Evolutionary conservation across 2,329 filamentous ascomycete genomes (phyloP).

Genomic region (Alternaria triticina): DNA sequence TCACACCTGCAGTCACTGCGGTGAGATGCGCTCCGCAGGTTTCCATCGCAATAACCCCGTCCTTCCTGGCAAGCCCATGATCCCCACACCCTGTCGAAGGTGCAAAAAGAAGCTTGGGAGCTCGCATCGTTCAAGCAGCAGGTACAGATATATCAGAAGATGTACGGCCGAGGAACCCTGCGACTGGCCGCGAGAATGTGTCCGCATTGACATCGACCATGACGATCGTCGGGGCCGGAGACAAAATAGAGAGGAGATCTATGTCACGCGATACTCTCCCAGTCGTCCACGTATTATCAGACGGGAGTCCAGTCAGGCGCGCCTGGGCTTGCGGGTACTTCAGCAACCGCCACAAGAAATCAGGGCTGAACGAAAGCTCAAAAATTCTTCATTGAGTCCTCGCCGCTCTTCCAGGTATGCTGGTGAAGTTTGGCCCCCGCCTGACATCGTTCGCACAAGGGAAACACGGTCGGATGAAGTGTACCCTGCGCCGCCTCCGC

Average conservation of each 20-base stretch:
- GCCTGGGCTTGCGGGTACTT: conserved; percentile 31
- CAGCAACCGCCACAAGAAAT: conserved; percentile 22
- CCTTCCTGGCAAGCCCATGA: conserved; percentile 37
- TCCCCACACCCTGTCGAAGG: conserved; percentile 34
- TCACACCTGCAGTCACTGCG: conserved; percentile 46
- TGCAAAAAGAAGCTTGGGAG: conserved; percentile 38
- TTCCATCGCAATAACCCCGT: conserved; percentile 46
- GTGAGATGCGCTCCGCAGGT: conserved; percentile 40
- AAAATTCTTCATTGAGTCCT: conserved; percentile 30
- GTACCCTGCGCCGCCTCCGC: background rate
- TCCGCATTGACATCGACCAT: conserved; percentile 23
- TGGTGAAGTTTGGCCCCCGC: conserved; percentile 23
- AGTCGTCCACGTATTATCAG: conserved; percentile 23
- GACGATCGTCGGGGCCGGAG: conserved; percentile 31
- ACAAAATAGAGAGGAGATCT: conserved; percentile 27
- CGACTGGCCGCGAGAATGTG: conserved; percentile 30
- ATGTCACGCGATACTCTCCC: conserved; percentile 22
- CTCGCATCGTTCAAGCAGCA: conserved; percentile 18
- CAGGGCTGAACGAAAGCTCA: conserved; percentile 17
- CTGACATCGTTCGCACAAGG: conserved; percentile 22
- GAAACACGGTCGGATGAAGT: conserved; percentile 1
- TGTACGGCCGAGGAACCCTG: conserved; percentile 35
- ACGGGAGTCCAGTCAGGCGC: conserved; percentile 26
- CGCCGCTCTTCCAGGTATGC: conserved; percentile 21
- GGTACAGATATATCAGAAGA: conserved; percentile 25